Evolutionary conservation across 2,329 filamentous ascomycete genomes (phyloP).

Genomic region (Thelonectria rubi): DNA sequence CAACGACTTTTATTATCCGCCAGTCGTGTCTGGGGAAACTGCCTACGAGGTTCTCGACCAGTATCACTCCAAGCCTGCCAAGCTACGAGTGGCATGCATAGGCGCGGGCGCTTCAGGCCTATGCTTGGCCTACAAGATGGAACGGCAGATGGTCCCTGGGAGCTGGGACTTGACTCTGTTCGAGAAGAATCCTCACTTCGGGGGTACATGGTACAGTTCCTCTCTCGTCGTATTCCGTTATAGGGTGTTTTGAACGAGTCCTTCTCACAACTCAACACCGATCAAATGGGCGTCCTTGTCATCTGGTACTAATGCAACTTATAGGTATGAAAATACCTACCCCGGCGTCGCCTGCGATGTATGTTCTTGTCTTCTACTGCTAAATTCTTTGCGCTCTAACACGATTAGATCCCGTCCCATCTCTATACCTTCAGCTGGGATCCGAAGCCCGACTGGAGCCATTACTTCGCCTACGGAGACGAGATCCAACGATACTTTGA

Average conservation of each 20-base stretch:
- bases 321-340: constrained; percentile 56
- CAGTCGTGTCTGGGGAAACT: constrained; percentile 29
- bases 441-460: constrained; percentile 60
- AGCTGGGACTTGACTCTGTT: constrained; percentile 46
- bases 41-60: constrained; percentile 44
- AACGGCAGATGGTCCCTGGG: constrained; percentile 40
- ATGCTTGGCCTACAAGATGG: constrained; percentile 45
- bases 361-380: constrained; percentile 36
- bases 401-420: constrained; percentile 61
- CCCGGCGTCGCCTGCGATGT: constrained; percentile 64
- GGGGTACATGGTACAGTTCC: constrained; percentile 56
- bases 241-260: background rate
- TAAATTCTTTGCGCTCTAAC: constrained; percentile 47
- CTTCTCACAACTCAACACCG: background rate
- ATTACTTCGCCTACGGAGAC: constrained; percentile 55
- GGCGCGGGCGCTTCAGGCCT: constrained; percentile 44
- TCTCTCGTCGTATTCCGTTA: background rate
- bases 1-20: constrained; percentile 41
- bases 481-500: constrained; percentile 56
- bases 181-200: constrained; percentile 50
- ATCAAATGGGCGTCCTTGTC: background rate
- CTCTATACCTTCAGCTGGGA: constrained; percentile 65
- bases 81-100: constrained; percentile 45
- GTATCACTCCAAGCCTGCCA: constrained; percentile 49
- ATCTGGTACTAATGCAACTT: background rate